A percentile compares a stretch with the other conserved stretches of the same genome.
These are phyloP conservation scores for Phytophthora brassicae DNA, from an alignment of 352 stramenopile genomes.

Conservation along the genomic window DNA sequence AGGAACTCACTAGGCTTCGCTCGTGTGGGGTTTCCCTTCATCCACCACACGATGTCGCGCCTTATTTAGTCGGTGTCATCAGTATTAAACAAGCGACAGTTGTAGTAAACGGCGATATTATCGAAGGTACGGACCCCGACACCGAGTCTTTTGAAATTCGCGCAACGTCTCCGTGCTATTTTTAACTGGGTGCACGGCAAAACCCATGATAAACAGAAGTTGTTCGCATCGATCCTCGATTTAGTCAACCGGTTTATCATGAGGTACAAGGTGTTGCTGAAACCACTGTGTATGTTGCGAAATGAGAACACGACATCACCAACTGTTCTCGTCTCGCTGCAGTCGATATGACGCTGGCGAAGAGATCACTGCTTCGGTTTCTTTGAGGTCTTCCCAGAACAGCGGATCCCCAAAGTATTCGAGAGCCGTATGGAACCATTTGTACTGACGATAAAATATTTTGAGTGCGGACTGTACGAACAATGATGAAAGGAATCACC, in stretches of 20 bases:
- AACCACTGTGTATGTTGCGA: not conserved
- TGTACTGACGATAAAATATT: slow-evolving; percentile 1
- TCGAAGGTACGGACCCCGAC: no score
- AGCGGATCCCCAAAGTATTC: not conserved
- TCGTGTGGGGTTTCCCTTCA: not conserved
- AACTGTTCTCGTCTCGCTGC: not conserved
- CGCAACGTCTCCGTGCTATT: no score
- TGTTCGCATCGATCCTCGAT: not conserved
- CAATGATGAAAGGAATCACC: not conserved
- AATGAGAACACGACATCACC: not conserved
- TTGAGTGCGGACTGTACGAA: not conserved
- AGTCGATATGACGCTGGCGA: not conserved
- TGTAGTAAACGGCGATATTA: no score
- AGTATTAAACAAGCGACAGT: no score
- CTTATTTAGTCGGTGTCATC: no score
- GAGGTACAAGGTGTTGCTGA: not conserved
- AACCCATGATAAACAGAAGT: no score
- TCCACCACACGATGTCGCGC: not conserved
- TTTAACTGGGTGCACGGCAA: no score
- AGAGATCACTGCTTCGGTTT: slow-evolving; percentile 1
- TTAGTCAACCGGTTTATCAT: not conserved
- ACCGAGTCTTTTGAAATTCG: no score
- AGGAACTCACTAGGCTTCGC: not conserved
- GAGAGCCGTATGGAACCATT: not conserved
- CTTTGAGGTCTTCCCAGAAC: slow-evolving; percentile 1